Evolutionary conservation across 2,329 filamentous ascomycete genomes (phyloP), one percentile per base, ranked within the genome.

Genomic region (Beauveria scarabaeidicola): DNA sequence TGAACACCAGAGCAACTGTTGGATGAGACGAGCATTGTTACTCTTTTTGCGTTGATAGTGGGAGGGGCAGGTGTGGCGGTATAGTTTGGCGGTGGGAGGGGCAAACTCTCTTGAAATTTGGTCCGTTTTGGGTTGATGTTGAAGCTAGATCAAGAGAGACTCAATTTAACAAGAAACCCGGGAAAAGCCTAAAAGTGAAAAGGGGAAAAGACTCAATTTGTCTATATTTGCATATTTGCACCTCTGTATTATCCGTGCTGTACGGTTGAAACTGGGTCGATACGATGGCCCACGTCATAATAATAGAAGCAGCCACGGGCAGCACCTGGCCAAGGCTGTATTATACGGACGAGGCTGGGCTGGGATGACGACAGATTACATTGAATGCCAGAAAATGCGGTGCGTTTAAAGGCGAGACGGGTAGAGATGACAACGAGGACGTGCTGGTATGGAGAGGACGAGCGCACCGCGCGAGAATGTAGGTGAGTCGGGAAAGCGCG

Each of bases 71-170:
- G 13, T 32, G 48, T 36, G 29, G 48, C 48, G 17, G n/a, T 19
- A 8, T 23, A 10, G 21, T 27, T 11, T 40, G n/a, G 8, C 27
- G 52, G 52, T 32, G 52, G 40, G 40, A 32, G 27, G 36, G 15
- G 52, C 25, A 55, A 55, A 55, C 52, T 55, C n/a, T n/a, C n/a
- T 55, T 44, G 40, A 54, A 44, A 19, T 21, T 44, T 29, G 27
- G n/a, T 7, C 11, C 51, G 8, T 41, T 53, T 27, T 25, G 51
- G 23, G 38, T 29, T 43, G 15, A 46, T 23, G 40, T 44, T n/a
- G 27, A 46, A 46, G 38, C 4, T 23, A 23, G 50, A 11, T 11
- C 15, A 23, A 52, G 36, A 41, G 36, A 13, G 29, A 38, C n/a
- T 41, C 40, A 36, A 19, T 41, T 41, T 19, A 10, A 41, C 17